Base-by-base conservation (phyloP, 2,329 filamentous ascomycete species). In the Saccharata proteae region DNA sequence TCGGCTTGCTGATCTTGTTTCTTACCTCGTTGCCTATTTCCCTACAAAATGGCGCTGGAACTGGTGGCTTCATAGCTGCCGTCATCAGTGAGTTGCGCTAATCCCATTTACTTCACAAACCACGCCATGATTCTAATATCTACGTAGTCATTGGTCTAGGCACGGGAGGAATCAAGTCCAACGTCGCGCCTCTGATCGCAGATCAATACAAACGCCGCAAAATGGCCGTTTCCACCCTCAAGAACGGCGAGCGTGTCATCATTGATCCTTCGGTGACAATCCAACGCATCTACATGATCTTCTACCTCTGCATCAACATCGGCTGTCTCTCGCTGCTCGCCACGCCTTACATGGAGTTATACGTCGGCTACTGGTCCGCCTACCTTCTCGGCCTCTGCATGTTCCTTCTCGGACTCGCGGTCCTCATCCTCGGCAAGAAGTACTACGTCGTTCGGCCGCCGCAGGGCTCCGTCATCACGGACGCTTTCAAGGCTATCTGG, bases 91-190 rank as follows among this genome's bases (percentile, higher is more conserved):
- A 21, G 12, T 21, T 21, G 6, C 6, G 9, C 8, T 14, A n/a
- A n/a, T n/a, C n/a, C n/a, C 13, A 3, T 11, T 13, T 16, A 6
- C 7, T 6, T 12, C 8, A 10, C 16, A 19, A 19, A 18, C 16
- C 11, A 6, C 16, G 78, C 25, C 74, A 57, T 3, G 69, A 65
- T 54, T 77, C 26, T 21, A 21, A 21, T n/a, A 7, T 7, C n/a
- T 7, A 21, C 19, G n/a, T 7, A 65, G 80, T 36, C 48, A 65
- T 80, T 48, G 75, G 74, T 22, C 53, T 78, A 27, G 77, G 77
- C 26, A 78, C 75, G 3, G 77, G 77, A 41, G 74, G 78, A 49
- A 80, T 82, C 69, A 83, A 82, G 62, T 69, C 75, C 38, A 82
- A 81, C 48, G 75, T 82, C 29, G 47, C 51, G 5, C 54, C 54